phyloP scores from a whole-genome alignment of 352 stramenopile genomes.

The Pythium folliculosum region DNA sequence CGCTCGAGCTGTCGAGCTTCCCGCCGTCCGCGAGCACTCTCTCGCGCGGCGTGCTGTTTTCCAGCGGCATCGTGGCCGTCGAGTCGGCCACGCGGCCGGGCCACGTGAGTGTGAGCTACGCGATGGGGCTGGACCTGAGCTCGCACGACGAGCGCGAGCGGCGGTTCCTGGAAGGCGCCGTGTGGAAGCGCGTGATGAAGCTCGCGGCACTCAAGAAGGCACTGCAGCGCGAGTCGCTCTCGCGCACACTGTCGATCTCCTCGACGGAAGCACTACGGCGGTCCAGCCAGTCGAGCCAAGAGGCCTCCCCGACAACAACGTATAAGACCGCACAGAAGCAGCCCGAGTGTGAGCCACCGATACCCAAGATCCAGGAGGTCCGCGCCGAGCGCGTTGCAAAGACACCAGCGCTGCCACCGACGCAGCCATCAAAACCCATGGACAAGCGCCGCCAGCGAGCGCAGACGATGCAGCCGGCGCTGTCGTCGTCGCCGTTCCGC shows the following conservation, averaged over 20 bases:
- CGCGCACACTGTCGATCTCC: slow-evolving; percentile 21
- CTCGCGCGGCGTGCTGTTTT: slow-evolving; percentile 21
- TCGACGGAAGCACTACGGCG: slow-evolving; percentile 9
- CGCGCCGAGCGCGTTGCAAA: not conserved
- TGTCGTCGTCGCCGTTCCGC: slow-evolving; percentile 7
- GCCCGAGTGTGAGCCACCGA: not conserved
- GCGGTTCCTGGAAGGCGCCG: slow-evolving; percentile 20
- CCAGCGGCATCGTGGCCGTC: slow-evolving; percentile 26
- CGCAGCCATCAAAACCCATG: not conserved
- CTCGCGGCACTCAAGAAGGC: slow-evolving; percentile 27
- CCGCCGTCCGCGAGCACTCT: not conserved
- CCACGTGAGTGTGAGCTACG: slow-evolving; percentile 23
- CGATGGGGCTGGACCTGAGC: slow-evolving; percentile 22
- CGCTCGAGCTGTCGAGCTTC: slow-evolving; percentile 28
- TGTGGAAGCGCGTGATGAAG: slow-evolving; percentile 31
- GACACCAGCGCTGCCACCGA: not conserved
- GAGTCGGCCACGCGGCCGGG: slow-evolving; percentile 21
- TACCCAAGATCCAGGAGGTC: slow-evolving; percentile 8
- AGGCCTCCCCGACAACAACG: not conserved
- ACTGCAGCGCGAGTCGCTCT: slow-evolving; percentile 17
- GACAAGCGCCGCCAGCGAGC: slow-evolving; percentile 18
- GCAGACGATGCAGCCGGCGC: slow-evolving; percentile 20
- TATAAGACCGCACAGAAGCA: not conserved
- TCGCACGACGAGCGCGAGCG: slow-evolving; percentile 8
- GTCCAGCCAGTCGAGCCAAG: slow-evolving; percentile 3